These are phyloP conservation scores for Talaromyces sp. DNA, from an alignment of 2,329 filamentous ascomycete genomes.

Conservation along the genomic window DNA sequence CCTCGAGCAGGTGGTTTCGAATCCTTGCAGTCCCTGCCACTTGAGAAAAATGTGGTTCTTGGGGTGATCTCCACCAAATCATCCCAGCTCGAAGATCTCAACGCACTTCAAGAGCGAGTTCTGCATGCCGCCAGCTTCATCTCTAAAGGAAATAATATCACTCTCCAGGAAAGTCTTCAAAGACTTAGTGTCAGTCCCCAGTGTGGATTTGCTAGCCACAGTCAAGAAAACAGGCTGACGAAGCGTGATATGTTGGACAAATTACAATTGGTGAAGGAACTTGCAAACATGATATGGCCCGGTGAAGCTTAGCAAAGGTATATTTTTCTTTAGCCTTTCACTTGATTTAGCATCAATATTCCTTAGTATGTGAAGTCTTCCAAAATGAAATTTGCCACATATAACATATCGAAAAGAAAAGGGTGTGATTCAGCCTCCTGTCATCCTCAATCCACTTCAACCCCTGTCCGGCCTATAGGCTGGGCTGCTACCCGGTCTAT, in stretches of 20 bases:
- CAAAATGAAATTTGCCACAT: too few species aligned
- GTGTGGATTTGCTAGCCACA: conserved; percentile 1
- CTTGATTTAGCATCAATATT: too few species aligned
- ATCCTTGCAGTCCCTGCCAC: not conserved
- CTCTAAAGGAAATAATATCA: not conserved
- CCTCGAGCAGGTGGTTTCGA: not conserved
- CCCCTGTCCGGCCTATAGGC: too few species aligned
- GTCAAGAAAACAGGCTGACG: not conserved
- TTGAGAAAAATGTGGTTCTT: not conserved
- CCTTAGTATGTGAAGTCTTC: too few species aligned
- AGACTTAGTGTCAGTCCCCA: not conserved
- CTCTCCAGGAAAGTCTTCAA: not conserved
- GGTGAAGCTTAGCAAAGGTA: not conserved
- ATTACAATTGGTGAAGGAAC: not conserved
- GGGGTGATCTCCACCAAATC: not conserved
- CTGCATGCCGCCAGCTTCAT: not conserved
- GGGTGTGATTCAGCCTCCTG: too few species aligned
- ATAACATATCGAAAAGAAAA: too few species aligned
- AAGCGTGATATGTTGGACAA: not conserved
- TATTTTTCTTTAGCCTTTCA: too few species aligned
- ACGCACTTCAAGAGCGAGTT: not conserved
- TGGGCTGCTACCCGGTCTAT: too few species aligned
- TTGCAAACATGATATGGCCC: not conserved
- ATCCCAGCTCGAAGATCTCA: not conserved
- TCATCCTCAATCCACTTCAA: too few species aligned